phyloP scores from a whole-genome alignment of 192 early-diverging fungal species.

The Coemansia sp. region DNA sequence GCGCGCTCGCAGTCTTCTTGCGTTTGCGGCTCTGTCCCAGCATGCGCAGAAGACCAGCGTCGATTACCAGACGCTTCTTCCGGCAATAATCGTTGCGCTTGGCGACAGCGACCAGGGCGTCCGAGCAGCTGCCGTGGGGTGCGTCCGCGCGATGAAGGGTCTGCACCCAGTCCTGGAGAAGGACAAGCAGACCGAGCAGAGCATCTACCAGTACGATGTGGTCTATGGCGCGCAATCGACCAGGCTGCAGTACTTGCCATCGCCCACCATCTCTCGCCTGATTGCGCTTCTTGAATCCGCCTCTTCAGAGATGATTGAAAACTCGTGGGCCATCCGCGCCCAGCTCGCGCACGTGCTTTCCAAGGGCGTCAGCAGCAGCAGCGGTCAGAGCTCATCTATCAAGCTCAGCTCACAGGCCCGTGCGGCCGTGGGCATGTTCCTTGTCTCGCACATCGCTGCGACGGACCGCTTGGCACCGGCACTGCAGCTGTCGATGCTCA shows the following conservation, averaged over 20 bases:
- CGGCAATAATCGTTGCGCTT: slow-evolving; percentile 68
- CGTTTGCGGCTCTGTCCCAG: slow-evolving; percentile 54
- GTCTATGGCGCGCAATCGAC: slow-evolving; percentile 56
- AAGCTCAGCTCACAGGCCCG: slow-evolving; percentile 43
- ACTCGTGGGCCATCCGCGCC: slow-evolving; percentile 33
- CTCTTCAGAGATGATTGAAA: slow-evolving; percentile 17
- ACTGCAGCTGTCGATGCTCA: slow-evolving; percentile 38
- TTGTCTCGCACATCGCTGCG: slow-evolving; percentile 57
- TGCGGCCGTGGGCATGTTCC: slow-evolving; percentile 43
- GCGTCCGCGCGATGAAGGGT: slow-evolving; percentile 56
- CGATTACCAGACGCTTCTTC: slow-evolving; percentile 69
- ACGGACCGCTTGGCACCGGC: slow-evolving; percentile 35
- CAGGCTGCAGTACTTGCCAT: slow-evolving; percentile 58
- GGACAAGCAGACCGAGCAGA: slow-evolving; percentile 15
- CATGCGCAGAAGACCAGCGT: slow-evolving; percentile 9
- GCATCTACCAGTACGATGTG: slow-evolving; percentile 58
- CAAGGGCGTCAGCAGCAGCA: slow-evolving; percentile 30
- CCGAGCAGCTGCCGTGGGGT: slow-evolving; percentile 62
- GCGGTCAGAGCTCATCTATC: slow-evolving; percentile 1
- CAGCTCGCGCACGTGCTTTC: slow-evolving; percentile 47
- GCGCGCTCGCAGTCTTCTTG: slow-evolving; percentile 56
- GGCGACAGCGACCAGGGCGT: slow-evolving; percentile 54
- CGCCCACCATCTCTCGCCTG: slow-evolving; percentile 48
- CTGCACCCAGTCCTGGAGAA: slow-evolving; percentile 22
- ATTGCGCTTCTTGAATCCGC: slow-evolving; percentile 45